These are phyloP conservation scores for Hortiboletus campestris DNA, from an alignment of 768 basidiomycete species.

Conservation along the genomic window DNA sequence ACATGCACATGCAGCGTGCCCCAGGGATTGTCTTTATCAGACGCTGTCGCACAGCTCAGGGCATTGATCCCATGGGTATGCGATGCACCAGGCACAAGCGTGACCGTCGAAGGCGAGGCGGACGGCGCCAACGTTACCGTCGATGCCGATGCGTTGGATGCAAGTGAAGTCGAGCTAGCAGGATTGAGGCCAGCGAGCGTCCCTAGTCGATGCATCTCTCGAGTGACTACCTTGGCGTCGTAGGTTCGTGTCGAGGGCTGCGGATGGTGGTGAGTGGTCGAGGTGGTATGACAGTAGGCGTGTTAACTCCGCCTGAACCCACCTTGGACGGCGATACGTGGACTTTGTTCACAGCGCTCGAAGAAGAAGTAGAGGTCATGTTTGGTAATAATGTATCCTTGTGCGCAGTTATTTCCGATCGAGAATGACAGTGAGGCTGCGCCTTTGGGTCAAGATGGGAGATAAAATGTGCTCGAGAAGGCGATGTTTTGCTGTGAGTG, in stretches of 20 bases:
- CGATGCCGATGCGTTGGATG: slow-evolving; percentile 47
- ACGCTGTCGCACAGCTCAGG: slow-evolving; percentile 25
- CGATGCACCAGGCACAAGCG: slow-evolving; percentile 34
- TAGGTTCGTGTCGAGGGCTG: slow-evolving; percentile 69
- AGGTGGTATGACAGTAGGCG: slow-evolving; percentile 1
- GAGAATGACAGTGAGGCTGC: slow-evolving; percentile 40
- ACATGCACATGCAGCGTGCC: slow-evolving; percentile 81
- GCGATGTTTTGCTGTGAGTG: slow-evolving; percentile 35
- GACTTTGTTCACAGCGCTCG: slow-evolving; percentile 26
- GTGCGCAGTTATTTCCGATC: slow-evolving; percentile 32
- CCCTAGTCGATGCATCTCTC: slow-evolving; percentile 84
- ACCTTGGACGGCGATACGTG: slow-evolving; percentile 37
- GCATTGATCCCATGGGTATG: slow-evolving; percentile 26
- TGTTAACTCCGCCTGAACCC: slow-evolving; percentile 23
- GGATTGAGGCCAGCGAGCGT: slow-evolving; percentile 56
- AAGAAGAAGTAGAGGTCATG: slow-evolving; percentile 30
- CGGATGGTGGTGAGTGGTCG: slow-evolving; percentile 18
- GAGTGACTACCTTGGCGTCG: slow-evolving; percentile 74
- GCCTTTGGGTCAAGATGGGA: slow-evolving; percentile 30
- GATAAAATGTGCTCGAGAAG: slow-evolving; percentile 17
- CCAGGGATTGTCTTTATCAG: slow-evolving; percentile 72
- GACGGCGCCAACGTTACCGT: slow-evolving; percentile 43
- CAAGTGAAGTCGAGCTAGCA: slow-evolving; percentile 34
- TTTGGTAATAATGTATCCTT: slow-evolving; percentile 11
- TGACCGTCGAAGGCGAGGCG: slow-evolving; percentile 35